phyloP scores from a whole-genome alignment of 345 rosid species.

The Acer yangbiense region DNA sequence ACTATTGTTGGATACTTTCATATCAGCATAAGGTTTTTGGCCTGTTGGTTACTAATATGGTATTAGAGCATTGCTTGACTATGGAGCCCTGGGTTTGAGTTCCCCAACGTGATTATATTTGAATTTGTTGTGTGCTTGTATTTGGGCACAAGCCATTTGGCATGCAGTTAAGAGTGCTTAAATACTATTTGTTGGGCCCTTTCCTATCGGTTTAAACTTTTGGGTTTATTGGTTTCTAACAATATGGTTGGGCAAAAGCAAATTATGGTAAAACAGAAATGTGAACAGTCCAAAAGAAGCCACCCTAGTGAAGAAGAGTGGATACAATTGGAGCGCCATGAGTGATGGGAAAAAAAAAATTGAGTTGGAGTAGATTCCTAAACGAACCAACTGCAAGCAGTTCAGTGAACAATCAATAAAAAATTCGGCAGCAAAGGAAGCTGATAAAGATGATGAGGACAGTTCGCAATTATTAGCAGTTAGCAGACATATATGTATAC shows the following conservation, averaged over 20 bases:
- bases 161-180: no score
- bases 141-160: no score
- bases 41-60: no score
- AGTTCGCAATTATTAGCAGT: background rate
- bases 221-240: no score
- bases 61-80: no score
- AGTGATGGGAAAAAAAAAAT: background rate
- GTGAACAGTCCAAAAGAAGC: background rate
- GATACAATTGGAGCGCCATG: background rate
- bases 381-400: background rate
- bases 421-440: background rate
- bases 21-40: no score
- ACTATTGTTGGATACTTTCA: no score
- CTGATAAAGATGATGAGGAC: background rate
- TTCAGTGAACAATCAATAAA: background rate
- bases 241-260: background rate
- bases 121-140: no score
- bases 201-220: no score
- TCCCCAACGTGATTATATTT: no score
- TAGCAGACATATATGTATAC: constrained; percentile 25
- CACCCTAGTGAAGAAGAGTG: background rate
- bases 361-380: background rate
- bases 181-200: no score
- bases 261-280: background rate
- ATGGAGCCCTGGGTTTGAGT: no score